Evolutionary conservation across 495 filamentous ascomycete genomes (phyloP).

Genomic region (Pyrenula aspistea): DNA sequence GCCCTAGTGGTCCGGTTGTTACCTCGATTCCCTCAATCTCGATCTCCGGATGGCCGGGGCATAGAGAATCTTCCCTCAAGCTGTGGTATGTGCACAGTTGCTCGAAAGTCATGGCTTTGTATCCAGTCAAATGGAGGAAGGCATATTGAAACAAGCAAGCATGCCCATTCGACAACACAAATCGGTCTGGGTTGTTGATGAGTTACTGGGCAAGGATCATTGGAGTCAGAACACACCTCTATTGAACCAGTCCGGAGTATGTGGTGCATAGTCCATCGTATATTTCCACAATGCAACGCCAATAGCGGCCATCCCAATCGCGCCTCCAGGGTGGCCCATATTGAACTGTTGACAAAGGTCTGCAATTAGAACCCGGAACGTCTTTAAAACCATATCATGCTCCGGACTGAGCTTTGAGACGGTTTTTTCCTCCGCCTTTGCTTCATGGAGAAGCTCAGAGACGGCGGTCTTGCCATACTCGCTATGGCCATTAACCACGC

Average conservation of each 20-base stretch:
- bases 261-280: constrained; percentile 36
- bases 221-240: too few species aligned
- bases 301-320: constrained; percentile 46
- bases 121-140: constrained; percentile 45
- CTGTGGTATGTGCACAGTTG: constrained; percentile 50
- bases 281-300: constrained; percentile 40
- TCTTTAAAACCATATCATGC: constrained; percentile 34
- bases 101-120: constrained; percentile 45
- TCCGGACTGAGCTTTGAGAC: constrained; percentile 4
- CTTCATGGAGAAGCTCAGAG: neutral
- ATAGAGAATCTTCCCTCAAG: constrained; percentile 34
- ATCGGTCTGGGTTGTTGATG: constrained; percentile 40
- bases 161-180: constrained; percentile 47
- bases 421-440: neutral
- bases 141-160: constrained; percentile 48
- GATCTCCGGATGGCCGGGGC: constrained; percentile 50
- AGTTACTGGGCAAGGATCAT: too few species aligned
- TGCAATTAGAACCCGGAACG: constrained; percentile 41
- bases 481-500: neutral
- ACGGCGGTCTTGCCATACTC: neutral
- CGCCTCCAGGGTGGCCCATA: constrained; percentile 43
- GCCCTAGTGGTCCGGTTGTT: constrained; percentile 49
- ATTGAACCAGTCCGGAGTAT: constrained; percentile 35
- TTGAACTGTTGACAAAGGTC: constrained; percentile 49
- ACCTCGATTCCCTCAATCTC: constrained; percentile 50